Conservation (phyloP, 2,329 filamentous ascomycete genomes). For the Claviceps sp. region DNA sequence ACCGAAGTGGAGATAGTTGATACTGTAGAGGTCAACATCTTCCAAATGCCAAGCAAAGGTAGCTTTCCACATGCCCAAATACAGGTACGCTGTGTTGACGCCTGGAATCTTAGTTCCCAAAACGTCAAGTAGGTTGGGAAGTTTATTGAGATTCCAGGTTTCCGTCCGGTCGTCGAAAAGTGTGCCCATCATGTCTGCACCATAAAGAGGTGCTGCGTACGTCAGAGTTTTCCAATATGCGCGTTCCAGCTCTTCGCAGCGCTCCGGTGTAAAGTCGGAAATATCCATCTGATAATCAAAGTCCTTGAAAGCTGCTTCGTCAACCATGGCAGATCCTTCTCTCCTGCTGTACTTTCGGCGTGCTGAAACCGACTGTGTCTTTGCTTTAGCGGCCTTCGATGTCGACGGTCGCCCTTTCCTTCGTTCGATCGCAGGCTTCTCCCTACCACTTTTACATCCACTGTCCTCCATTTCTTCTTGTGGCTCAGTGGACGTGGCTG, state of each 20-base stretch:
- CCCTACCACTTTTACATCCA: slow-evolving; percentile 25
- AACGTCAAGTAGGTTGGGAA: slow-evolving; percentile 87
- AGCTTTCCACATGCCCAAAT: slow-evolving; percentile 98
- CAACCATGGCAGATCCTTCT: slow-evolving; percentile 64
- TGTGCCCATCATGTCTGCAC: slow-evolving; percentile 90
- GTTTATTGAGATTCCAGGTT: slow-evolving; percentile 86
- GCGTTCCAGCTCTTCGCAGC: slow-evolving; percentile 87
- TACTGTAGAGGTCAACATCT: slow-evolving; percentile 97
- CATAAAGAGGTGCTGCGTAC: slow-evolving; percentile 88
- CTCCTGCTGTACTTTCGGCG: slow-evolving; percentile 75
- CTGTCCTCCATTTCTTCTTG: slow-evolving; percentile 29
- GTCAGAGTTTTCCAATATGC: slow-evolving; percentile 96
- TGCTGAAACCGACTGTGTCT: slow-evolving; percentile 67
- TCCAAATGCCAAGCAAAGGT: slow-evolving; percentile 99
- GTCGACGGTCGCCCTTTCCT: slow-evolving; percentile 32
- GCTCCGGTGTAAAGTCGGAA: slow-evolving; percentile 77
- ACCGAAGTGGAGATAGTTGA: slow-evolving; percentile 98
- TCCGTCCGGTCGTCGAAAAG: slow-evolving; percentile 79
- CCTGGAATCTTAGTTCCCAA: slow-evolving; percentile 91
- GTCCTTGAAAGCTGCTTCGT: slow-evolving; percentile 79
- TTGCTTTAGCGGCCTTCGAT: slow-evolving; percentile 36
- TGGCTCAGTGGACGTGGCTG: slow-evolving; percentile 35
- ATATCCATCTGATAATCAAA: slow-evolving; percentile 86
- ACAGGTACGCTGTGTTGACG: slow-evolving; percentile 95
- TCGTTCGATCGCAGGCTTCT: slow-evolving; percentile 25